These are phyloP conservation scores for Colletotrichum zoysiae DNA, from an alignment of 2,329 filamentous ascomycete genomes.

Conservation along the genomic window DNA sequence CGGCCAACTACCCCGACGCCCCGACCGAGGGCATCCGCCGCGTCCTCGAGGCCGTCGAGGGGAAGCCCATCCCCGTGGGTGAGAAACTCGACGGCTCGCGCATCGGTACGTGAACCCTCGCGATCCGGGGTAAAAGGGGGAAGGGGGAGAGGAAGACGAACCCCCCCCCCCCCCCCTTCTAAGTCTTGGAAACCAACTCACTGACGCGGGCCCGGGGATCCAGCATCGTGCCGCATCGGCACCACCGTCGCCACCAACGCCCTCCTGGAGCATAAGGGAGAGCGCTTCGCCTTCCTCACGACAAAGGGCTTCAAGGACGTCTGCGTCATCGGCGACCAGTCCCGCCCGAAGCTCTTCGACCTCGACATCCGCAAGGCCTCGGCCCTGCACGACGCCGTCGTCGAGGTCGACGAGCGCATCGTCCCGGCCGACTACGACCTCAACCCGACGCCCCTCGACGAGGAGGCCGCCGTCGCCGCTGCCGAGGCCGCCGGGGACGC, in stretches of 20 bases:
- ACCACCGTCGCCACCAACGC: constrained; percentile 84
- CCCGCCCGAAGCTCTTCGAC: constrained; percentile 78
- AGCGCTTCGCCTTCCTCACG: constrained; percentile 76
- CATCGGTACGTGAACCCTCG: constrained; percentile 45
- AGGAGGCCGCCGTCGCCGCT: constrained; percentile 56
- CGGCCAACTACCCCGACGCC: constrained; percentile 77
- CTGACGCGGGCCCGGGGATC: constrained; percentile 44
- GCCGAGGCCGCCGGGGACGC: constrained; percentile 33
- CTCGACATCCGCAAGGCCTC: constrained; percentile 76
- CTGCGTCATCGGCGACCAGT: constrained; percentile 80
- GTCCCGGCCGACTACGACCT: constrained; percentile 81
- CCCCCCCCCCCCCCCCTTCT: too few relatives aligned
- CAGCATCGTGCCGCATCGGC: constrained; percentile 80
- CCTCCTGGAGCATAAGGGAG: constrained; percentile 79
- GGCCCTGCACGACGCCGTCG: constrained; percentile 74
- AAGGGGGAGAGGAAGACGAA: too few relatives aligned
- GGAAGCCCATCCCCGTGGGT: constrained; percentile 63
- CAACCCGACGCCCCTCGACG: constrained; percentile 65
- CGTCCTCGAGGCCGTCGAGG: constrained; percentile 72
- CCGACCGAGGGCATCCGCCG: constrained; percentile 78
- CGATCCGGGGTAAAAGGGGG: background rate
- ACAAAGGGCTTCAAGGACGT: constrained; percentile 79
- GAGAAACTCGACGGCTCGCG: constrained; percentile 51
- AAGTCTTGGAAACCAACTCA: background rate
- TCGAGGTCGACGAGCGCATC: constrained; percentile 80